Evolutionary conservation across 208 protist genomes (phyloP).

Genomic region (Leptomonas pyrrhocoris): DNA sequence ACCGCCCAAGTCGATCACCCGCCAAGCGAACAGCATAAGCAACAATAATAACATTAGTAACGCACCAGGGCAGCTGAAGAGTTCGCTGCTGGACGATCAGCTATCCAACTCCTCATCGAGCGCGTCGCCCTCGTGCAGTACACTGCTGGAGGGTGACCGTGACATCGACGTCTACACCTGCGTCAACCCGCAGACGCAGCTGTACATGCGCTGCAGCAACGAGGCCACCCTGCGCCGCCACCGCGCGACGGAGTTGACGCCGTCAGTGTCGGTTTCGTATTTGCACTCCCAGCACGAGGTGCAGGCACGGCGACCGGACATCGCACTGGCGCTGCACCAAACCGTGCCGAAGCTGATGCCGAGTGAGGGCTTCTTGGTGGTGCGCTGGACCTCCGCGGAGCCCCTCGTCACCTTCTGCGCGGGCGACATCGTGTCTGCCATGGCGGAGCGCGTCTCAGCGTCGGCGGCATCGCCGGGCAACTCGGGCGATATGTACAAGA

Average conservation of each 20-base stretch:
- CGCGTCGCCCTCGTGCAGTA: slow-evolving; percentile 32
- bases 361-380: slow-evolving; percentile 28
- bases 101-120: slow-evolving; percentile 6
- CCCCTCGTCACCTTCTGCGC: slow-evolving; percentile 39
- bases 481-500: neutral
- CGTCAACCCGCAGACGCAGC: slow-evolving; percentile 46
- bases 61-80: neutral
- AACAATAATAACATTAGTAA: neutral
- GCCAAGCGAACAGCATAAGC: neutral
- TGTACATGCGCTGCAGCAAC: slow-evolving; percentile 59
- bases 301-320: slow-evolving; percentile 25
- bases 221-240: slow-evolving; percentile 49
- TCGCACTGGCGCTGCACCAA: slow-evolving; percentile 23
- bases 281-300: slow-evolving; percentile 23
- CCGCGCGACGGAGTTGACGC: slow-evolving; percentile 46
- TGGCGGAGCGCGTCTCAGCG: slow-evolving; percentile 26
- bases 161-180: slow-evolving; percentile 67
- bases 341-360: slow-evolving; percentile 31
- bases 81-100: neutral
- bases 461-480: neutral
- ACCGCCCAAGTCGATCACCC: neutral
- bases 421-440: slow-evolving; percentile 32
- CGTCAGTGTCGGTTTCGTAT: slow-evolving; percentile 31
- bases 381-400: slow-evolving; percentile 40
- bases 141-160: slow-evolving; percentile 38